Evolutionary conservation across 2,329 filamentous ascomycete species (phyloP).

Genomic region (Herpotrichia juniperi): DNA sequence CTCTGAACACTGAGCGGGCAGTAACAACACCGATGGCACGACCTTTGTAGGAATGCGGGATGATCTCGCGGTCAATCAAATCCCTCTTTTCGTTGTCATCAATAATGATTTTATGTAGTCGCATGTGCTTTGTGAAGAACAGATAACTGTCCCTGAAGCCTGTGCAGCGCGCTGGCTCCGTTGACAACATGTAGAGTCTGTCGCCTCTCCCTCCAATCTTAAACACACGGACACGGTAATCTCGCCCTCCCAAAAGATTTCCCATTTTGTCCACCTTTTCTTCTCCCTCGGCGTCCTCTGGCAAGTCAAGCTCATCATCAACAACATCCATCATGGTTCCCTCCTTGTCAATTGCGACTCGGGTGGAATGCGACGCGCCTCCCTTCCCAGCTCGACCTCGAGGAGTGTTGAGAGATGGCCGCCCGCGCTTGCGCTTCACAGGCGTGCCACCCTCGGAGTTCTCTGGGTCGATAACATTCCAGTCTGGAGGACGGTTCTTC

Average conservation of each 20-base stretch:
- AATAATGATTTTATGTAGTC: slow-evolving; percentile 97
- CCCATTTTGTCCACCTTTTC: slow-evolving; percentile 92
- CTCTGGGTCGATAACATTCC: slow-evolving; percentile 62
- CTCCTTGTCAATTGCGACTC: slow-evolving; percentile 90
- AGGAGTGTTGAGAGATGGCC: slow-evolving; percentile 61
- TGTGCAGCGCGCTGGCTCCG: slow-evolving; percentile 93
- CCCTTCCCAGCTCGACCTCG: slow-evolving; percentile 74
- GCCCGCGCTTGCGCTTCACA: slow-evolving; percentile 55
- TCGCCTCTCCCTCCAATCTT: slow-evolving; percentile 84
- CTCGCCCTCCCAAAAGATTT: slow-evolving; percentile 78
- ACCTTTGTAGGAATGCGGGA: slow-evolving; percentile 98
- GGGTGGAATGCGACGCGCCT: slow-evolving; percentile 75
- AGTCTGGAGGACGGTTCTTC: slow-evolving; percentile 82
- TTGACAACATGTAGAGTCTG: slow-evolving; percentile 96
- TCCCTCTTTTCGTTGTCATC: slow-evolving; percentile 97
- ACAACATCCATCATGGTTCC: slow-evolving; percentile 90
- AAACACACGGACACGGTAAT: slow-evolving; percentile 96
- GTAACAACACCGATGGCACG: slow-evolving; percentile 97
- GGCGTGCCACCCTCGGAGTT: slow-evolving; percentile 58
- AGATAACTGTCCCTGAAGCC: slow-evolving; percentile 98
- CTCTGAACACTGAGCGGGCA: slow-evolving; percentile 92
- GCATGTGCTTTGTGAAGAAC: slow-evolving; percentile 97
- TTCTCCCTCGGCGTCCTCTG: slow-evolving; percentile 87
- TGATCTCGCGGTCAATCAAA: slow-evolving; percentile 92
- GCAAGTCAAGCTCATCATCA: slow-evolving; percentile 88